Evolutionary conservation across 129 eudicot species (phyloP), one percentile per base, ranked within the genome.

Genomic region (Ambrosia artemisiifolia): DNA sequence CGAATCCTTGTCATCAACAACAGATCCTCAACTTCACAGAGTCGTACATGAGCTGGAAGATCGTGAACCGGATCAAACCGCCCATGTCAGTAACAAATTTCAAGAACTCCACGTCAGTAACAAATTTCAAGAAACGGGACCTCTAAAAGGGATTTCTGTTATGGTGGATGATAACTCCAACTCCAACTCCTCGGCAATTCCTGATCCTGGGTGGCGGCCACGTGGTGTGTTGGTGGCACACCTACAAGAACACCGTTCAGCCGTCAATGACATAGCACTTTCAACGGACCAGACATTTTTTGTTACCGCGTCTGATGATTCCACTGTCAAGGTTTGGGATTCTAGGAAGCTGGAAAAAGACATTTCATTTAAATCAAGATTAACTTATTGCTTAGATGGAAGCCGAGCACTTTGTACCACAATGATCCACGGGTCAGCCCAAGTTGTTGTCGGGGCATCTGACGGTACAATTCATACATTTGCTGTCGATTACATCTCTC

Each of bases 161-260:
- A 46, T 85, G 38, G 56, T 50, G 12, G 87, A 79, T 18, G 87
- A 83, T 62, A 81, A 44, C 71, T 74, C 96, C 18, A 50, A 17
- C 84, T 20, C 72, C 87, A 19, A 74, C 67, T 12, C 88, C 53
- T 77, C 85, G 5, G 78, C 83, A 30, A 73, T 82, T 75, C 86
- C 95, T 4, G 98, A 93, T 85, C 85, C 96, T 19, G 97, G 99
- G 49, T 94, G 99, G 99, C 83, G 88, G 73, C 99, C 99, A 16
- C 89, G 97, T 55, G 99, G 99, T 18, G 96, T 94, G 60, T 79
- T 94, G 82, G 96, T 94, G 67, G 99, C 99, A 4, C 99, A 94
- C 75, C 89, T 94, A 16, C 99, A 90, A 77, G 99, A 94, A 80
- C 99, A 94, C 64, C 83, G 90, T 2, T 94, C 99, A 65, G 93